Conservation (phyloP, 805 yeast species). For the Metschnikowia matae region DNA sequence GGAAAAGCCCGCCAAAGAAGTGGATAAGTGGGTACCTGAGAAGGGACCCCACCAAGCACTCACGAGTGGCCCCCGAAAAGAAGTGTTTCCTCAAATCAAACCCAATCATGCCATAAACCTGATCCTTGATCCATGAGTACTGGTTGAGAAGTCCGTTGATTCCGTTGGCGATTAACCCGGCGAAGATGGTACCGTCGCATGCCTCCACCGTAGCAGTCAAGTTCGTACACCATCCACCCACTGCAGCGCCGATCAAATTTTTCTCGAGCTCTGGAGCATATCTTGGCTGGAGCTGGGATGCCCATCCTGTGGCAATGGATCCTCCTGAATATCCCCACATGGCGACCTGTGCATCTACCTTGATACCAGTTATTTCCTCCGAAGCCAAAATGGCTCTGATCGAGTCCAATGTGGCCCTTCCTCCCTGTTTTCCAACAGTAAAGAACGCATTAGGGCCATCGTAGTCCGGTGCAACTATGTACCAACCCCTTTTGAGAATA, state of each 20-base stretch:
- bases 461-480: slow-evolving; percentile 31
- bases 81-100: background rate
- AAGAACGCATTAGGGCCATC: slow-evolving; percentile 32
- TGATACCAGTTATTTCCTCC: slow-evolving; percentile 18
- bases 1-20: background rate
- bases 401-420: slow-evolving; percentile 28
- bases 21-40: background rate
- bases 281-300: slow-evolving; percentile 33
- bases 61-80: background rate
- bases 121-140: slow-evolving; percentile 23
- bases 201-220: slow-evolving; percentile 25
- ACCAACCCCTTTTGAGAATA: slow-evolving; percentile 26
- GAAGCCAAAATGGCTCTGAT: slow-evolving; percentile 25
- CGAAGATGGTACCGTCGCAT: slow-evolving; percentile 23
- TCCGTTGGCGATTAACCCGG: slow-evolving; percentile 30
- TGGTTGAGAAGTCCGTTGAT: slow-evolving; percentile 29
- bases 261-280: slow-evolving; percentile 31
- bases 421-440: slow-evolving; percentile 29
- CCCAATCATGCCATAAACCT: background rate
- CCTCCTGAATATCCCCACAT: slow-evolving; percentile 41
- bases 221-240: slow-evolving; percentile 36
- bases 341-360: slow-evolving; percentile 19
- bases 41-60: background rate
- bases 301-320: slow-evolving; percentile 36
- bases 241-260: slow-evolving; percentile 27